Conservation (phyloP, 2,329 filamentous ascomycete genomes). For the Talaromyces marneffei region DNA sequence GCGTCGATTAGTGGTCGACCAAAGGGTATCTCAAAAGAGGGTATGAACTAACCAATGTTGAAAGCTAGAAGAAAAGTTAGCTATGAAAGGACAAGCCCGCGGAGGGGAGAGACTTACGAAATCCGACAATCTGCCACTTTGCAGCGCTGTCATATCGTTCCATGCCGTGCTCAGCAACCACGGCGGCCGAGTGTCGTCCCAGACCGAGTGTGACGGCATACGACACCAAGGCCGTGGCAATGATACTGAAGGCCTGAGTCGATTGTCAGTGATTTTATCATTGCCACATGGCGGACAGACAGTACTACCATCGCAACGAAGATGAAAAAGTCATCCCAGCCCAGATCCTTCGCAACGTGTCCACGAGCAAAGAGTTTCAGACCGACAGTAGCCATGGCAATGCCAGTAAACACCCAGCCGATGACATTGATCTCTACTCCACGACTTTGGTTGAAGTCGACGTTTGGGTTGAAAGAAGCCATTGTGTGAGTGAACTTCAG, state of each 20-base stretch:
- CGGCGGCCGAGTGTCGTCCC: slow-evolving; percentile 23
- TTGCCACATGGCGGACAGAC: too few relatives aligned
- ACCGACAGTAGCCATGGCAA: slow-evolving; percentile 19
- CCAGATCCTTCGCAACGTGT: slow-evolving; percentile 16
- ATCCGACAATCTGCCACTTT: slow-evolving; percentile 25
- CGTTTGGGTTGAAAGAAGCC: slow-evolving; percentile 15
- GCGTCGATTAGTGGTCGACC: background rate
- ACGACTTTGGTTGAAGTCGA: slow-evolving; percentile 20
- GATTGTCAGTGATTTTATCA: too few relatives aligned
- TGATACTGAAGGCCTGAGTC: slow-evolving; percentile 24
- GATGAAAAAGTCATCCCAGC: slow-evolving; percentile 29
- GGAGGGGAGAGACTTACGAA: slow-evolving; percentile 16
- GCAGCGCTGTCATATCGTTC: slow-evolving; percentile 17
- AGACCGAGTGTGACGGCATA: slow-evolving; percentile 23
- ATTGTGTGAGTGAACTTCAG: too few relatives aligned
- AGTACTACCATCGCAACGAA: slow-evolving; percentile 25
- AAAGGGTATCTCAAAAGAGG: background rate
- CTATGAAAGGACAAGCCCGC: background rate
- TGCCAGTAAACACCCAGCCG: slow-evolving; percentile 23
- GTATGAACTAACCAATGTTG: slow-evolving; percentile 20
- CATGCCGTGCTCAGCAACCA: slow-evolving; percentile 21
- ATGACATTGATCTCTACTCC: slow-evolving; percentile 19
- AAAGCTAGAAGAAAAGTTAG: slow-evolving; percentile 15
- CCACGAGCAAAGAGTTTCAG: slow-evolving; percentile 22
- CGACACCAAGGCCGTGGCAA: slow-evolving; percentile 23